These are phyloP conservation scores for Fusarium longipes DNA, from an alignment of 2,329 filamentous ascomycete species.

Conservation along the genomic window DNA sequence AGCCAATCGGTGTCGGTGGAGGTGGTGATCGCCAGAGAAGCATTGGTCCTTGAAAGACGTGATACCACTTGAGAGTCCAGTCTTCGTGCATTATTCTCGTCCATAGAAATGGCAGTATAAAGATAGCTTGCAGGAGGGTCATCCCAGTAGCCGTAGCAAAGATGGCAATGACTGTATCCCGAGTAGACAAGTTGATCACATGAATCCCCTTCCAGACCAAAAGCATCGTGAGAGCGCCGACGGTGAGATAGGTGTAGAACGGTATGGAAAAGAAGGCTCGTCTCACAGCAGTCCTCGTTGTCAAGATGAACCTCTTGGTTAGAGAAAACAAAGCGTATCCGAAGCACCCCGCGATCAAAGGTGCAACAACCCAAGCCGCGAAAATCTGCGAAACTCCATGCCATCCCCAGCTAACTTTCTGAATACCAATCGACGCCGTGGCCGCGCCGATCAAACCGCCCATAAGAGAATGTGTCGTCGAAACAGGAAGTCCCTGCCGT, in stretches of 20 bases:
- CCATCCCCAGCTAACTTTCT: constrained; percentile 53
- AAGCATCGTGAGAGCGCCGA: constrained; percentile 58
- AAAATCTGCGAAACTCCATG: constrained; percentile 54
- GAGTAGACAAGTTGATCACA: constrained; percentile 36
- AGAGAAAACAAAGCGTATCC: constrained; percentile 50
- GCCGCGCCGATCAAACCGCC: constrained; percentile 55
- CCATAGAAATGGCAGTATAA: constrained; percentile 65
- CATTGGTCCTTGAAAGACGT: constrained; percentile 60
- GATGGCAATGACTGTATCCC: constrained; percentile 51
- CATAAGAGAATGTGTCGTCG: constrained; percentile 65
- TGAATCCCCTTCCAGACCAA: constrained; percentile 60
- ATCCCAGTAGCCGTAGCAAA: constrained; percentile 58
- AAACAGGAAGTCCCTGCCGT: constrained; percentile 62
- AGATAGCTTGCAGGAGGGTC: constrained; percentile 56
- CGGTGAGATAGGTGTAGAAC: constrained; percentile 54
- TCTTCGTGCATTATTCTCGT: constrained; percentile 62
- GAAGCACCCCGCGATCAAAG: constrained; percentile 49
- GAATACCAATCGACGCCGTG: constrained; percentile 51
- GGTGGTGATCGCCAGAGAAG: constrained; percentile 55
- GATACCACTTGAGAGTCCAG: constrained; percentile 61
- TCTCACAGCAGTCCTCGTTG: constrained; percentile 45
- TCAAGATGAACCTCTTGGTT: constrained; percentile 51
- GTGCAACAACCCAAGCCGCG: constrained; percentile 53
- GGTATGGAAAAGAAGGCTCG: constrained; percentile 53
- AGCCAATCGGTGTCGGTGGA: constrained; percentile 52